A percentile compares a stretch with the other conserved stretches of the same genome.
phyloP scores from a whole-genome alignment of 768 basidiomycete species.

The Lactifluus echinatus region DNA sequence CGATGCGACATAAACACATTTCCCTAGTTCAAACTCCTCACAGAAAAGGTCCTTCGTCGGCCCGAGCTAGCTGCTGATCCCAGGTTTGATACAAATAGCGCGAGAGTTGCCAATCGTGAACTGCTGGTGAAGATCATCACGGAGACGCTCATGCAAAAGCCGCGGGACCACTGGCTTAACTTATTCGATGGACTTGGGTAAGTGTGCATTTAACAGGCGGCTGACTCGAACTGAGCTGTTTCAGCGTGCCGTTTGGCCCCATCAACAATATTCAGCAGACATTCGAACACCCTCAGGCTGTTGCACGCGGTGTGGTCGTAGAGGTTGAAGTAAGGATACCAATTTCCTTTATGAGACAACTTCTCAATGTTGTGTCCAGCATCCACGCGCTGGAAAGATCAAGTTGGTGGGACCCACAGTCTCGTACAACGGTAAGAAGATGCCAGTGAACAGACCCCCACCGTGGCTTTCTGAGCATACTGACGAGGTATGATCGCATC shows the following conservation, averaged over 20 bases:
- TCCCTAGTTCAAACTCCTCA: conserved; percentile 60
- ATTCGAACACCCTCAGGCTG: conserved; percentile 80
- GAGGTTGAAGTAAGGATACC: conserved; percentile 61
- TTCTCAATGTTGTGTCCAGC: conserved; percentile 7
- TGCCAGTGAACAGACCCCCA: conserved; percentile 33
- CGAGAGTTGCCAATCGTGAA: conserved; percentile 66
- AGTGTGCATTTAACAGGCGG: conserved; percentile 21
- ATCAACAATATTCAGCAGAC: conserved; percentile 89
- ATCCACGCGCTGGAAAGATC: conserved; percentile 35
- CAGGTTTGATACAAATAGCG: conserved; percentile 64
- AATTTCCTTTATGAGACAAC: neutral
- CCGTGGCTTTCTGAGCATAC: conserved; percentile 40
- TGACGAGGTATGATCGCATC: conserved; percentile 25
- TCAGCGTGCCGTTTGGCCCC: conserved; percentile 76
- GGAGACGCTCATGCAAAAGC: conserved; percentile 43
- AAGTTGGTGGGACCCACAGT: conserved; percentile 35
- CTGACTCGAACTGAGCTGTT: conserved; percentile 2
- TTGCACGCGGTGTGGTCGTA: conserved; percentile 64
- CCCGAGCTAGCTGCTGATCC: conserved; percentile 52
- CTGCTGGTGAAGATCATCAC: conserved; percentile 65
- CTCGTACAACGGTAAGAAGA: conserved; percentile 32
- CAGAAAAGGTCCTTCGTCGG: conserved; percentile 49
- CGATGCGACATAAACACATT: neutral
- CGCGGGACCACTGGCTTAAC: conserved; percentile 67
- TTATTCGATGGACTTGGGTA: conserved; percentile 73